These are phyloP conservation scores for Leccinum pellstonianum DNA, from an alignment of 768 basidiomycete species.

Conservation along the genomic window DNA sequence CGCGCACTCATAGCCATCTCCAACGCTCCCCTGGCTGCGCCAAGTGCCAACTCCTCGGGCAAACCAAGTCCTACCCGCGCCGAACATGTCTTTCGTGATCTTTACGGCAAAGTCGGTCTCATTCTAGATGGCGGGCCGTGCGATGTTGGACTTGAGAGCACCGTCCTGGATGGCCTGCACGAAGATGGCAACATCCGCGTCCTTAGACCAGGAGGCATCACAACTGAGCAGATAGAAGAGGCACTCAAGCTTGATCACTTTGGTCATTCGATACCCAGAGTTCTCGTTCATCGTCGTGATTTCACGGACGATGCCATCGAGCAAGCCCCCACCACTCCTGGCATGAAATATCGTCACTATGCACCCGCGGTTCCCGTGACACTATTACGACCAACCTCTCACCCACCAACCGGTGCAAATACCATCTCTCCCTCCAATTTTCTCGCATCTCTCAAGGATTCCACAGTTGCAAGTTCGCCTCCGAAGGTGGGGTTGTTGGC, in stretches of 20 bases:
- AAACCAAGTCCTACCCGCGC: slow-evolving; percentile 92
- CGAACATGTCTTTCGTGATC: slow-evolving; percentile 78
- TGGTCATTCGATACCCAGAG: slow-evolving; percentile 44
- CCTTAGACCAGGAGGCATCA: slow-evolving; percentile 88
- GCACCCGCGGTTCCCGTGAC: slow-evolving; percentile 86
- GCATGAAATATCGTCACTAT: slow-evolving; percentile 99
- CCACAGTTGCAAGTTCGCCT: slow-evolving; percentile 2
- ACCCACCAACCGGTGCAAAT: slow-evolving; percentile 37
- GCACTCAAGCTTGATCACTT: slow-evolving; percentile 47
- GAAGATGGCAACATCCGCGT: slow-evolving; percentile 75
- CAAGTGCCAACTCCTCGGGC: slow-evolving; percentile 92
- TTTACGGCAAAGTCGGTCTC: slow-evolving; percentile 68
- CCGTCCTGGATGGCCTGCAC: slow-evolving; percentile 87
- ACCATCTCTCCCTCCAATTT: slow-evolving; percentile 36
- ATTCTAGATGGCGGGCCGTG: slow-evolving; percentile 94
- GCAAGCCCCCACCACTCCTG: slow-evolving; percentile 87
- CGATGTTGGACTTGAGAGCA: slow-evolving; percentile 90
- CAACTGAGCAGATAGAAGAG: slow-evolving; percentile 80
- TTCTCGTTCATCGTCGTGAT: slow-evolving; percentile 80
- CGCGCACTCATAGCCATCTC: slow-evolving; percentile 79
- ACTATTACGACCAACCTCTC: slow-evolving; percentile 57
- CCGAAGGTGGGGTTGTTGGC: slow-evolving; percentile 67
- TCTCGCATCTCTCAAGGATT: slow-evolving; percentile 42
- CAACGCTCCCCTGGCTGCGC: slow-evolving; percentile 82
- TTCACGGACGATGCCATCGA: slow-evolving; percentile 70